Percentiles rank a stretch among this genome's conserved stretches.
Conservation (phyloP, 2,329 filamentous ascomycete species). For the Raffaelea deltoideospora region DNA sequence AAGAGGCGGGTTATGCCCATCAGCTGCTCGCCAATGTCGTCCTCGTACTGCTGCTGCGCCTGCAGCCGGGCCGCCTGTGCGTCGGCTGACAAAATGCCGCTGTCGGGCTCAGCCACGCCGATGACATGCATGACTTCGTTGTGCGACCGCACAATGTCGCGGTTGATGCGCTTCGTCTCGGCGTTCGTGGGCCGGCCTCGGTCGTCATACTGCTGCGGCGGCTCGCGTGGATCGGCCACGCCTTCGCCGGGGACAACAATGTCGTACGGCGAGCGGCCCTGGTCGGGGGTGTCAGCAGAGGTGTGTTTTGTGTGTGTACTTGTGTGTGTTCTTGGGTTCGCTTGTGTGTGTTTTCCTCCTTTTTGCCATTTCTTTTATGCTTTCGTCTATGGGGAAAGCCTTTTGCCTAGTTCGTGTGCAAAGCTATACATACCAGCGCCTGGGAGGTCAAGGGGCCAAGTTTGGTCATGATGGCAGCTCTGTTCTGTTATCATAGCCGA, state of each 20-base stretch:
- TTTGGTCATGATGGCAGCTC: constrained; percentile 28
- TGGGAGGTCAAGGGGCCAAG: constrained; percentile 41
- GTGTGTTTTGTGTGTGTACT: too few species aligned
- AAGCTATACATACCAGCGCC: constrained; percentile 38
- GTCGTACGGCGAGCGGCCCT: constrained; percentile 47
- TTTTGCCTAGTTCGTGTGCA: too few species aligned
- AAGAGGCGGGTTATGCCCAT: constrained; percentile 19
- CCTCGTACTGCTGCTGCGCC: constrained; percentile 31
- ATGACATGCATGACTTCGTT: constrained; percentile 51
- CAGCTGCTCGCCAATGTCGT: constrained; percentile 25
- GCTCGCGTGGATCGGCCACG: constrained; percentile 22
- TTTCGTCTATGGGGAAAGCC: too few species aligned
- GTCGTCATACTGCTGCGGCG: constrained; percentile 35
- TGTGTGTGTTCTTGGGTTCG: too few species aligned
- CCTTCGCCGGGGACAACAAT: constrained; percentile 37
- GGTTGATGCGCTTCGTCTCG: constrained; percentile 37
- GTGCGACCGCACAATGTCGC: constrained; percentile 42
- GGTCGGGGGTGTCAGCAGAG: too few species aligned
- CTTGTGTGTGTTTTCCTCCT: too few species aligned
- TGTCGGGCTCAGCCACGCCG: constrained; percentile 44
- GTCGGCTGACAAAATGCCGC: constrained; percentile 17
- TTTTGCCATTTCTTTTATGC: too few species aligned
- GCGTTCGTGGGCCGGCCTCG: constrained; percentile 40
- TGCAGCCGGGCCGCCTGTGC: constrained; percentile 25
- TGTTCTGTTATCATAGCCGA: neutral